Percentiles rank a stretch among this genome's conserved stretches.
phyloP scores from a whole-genome alignment of 176 grass and related monocot genomes.

The Carex parvula region DNA sequence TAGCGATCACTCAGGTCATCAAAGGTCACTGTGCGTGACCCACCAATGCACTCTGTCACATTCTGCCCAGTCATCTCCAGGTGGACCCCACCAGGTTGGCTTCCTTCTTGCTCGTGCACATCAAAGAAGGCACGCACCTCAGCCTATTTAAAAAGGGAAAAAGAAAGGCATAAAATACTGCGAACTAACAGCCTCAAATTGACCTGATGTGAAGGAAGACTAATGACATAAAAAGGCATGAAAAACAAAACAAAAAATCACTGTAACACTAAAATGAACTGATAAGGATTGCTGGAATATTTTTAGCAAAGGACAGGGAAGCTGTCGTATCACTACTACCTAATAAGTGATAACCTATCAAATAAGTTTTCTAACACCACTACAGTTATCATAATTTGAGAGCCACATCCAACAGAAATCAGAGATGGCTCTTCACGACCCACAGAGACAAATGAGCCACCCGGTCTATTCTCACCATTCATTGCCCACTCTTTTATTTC shows the following conservation, averaged over 20 bases:
- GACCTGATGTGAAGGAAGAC: neutral
- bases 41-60: constrained; percentile 88
- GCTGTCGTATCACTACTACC: neutral
- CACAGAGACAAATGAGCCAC: neutral
- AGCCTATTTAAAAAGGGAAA: constrained; percentile 36
- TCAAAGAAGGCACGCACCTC: constrained; percentile 92
- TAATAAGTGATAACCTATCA: constrained; percentile 24
- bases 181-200: neutral
- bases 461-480: constrained; percentile 1
- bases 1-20: constrained; percentile 80
- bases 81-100: constrained; percentile 87
- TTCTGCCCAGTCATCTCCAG: constrained; percentile 97
- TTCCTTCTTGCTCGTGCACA: constrained; percentile 90
- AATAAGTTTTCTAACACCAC: constrained; percentile 8
- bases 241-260: neutral
- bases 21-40: constrained; percentile 83
- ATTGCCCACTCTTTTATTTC: neutral
- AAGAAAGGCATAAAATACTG: neutral
- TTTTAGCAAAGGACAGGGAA: neutral
- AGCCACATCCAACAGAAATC: neutral
- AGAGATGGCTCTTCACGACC: neutral
- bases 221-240: neutral
- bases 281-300: neutral
- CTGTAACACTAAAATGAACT: neutral
- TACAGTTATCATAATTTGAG: neutral